Evolutionary conservation across 805 yeast genomes (phyloP).

Genomic region (Zygosaccharomyces gambellarensis): DNA sequence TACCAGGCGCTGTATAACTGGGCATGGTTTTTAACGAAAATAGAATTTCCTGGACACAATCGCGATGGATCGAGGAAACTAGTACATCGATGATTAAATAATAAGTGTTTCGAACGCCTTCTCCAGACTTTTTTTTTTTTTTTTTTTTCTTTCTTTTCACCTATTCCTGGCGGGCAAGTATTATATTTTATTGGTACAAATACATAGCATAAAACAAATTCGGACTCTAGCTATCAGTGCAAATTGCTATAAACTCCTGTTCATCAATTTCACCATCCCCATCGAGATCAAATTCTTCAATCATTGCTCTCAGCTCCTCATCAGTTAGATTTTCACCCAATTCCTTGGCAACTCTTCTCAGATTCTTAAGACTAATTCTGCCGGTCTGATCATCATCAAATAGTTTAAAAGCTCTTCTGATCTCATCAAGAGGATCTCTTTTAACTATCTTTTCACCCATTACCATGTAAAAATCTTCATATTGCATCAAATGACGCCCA

Average conservation of each 20-base stretch:
- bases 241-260: constrained; percentile 84
- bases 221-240: constrained; percentile 55
- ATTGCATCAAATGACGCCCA: constrained; percentile 64
- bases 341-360: constrained; percentile 86
- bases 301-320: constrained; percentile 93
- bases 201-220: constrained; percentile 1
- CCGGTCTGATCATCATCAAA: constrained; percentile 90
- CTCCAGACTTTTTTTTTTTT: neutral
- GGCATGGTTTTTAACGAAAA: too few relatives aligned
- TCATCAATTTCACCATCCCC: constrained; percentile 93
- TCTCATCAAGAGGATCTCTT: constrained; percentile 91
- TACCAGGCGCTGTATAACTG: too few relatives aligned
- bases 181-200: neutral
- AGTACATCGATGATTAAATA: too few relatives aligned
- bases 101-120: too few relatives aligned
- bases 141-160: neutral
- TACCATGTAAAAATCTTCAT: constrained; percentile 67
- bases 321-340: constrained; percentile 88
- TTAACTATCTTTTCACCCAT: constrained; percentile 79
- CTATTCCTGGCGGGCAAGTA: neutral
- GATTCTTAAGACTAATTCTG: constrained; percentile 71
- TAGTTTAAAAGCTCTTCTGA: constrained; percentile 78
- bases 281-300: constrained; percentile 93
- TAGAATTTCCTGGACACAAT: too few relatives aligned
- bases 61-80: too few relatives aligned